Evolutionary conservation across 768 basidiomycete genomes (phyloP), one percentile per base, ranked within the genome.

Genomic region (Symmetrospora coprosmae): DNA sequence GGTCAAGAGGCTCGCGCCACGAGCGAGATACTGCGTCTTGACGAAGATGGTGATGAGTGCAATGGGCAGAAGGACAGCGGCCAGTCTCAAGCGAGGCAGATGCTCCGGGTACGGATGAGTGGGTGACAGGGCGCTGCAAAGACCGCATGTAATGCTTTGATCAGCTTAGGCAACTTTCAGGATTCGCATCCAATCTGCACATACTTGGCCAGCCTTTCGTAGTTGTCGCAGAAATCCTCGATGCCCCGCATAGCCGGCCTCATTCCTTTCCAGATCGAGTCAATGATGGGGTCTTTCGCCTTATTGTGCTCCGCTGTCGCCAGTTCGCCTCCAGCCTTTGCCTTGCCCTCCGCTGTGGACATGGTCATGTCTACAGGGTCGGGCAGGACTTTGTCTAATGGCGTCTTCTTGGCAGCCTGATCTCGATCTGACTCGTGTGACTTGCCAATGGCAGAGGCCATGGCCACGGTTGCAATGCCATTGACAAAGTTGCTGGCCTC

Each of bases 121-220:
- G 6, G 76, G 75, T 8, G 72, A 71, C 13, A 77, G 70, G 0
- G 73, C 74, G 63, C 75, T 76, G 63, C 16, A 25, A 34, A 17
- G 31, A 17, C n/a, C n/a, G n/a, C n/a, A n/a, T n/a, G n/a, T n/a
- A n/a, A n/a, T n/a, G n/a, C n/a, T n/a, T n/a, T n/a, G n/a, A n/a
- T n/a, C n/a, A n/a, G n/a, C n/a, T 13, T 17, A 17, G 11, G 2
- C 8, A 43, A 35, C 27, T 14, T 14, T 27, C 17, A 47, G 2
- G 19, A 47, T 56, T 11, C 6, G 23, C 19, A 43, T 3, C 11
- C 21, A 21, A 50, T 27, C 21, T 5, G n/a, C 27, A 65, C 71
- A 61, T 58, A 72, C 70, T 72, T 72, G 31, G 69, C 74, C 25
- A 74, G 65, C 13, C 75, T 64, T 62, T 76, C 76, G 73, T 74